Base-by-base conservation (phyloP, 1,139 yeast genomes). In the Kodamaea fungicola region DNA sequence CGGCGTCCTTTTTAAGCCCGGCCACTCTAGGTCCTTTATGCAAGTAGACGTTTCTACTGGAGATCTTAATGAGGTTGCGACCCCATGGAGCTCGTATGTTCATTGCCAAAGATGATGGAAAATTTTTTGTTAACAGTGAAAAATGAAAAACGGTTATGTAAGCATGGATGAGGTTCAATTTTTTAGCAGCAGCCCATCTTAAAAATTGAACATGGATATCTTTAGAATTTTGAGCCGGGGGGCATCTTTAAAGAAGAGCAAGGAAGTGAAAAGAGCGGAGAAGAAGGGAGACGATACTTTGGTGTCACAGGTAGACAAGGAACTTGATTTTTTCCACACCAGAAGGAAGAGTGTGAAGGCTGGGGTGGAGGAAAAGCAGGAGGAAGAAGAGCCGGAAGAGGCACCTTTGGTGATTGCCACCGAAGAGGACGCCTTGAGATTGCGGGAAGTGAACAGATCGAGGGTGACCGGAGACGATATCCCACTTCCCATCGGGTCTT, bases 401-500 rank as follows among this genome's bases (percentile, higher is more conserved):
- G 60, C 66, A 1, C 74, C 76, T 4, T 69, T 72, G 19, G 71
- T 65, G 36, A 76, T 86, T 31, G 53, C 73, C 1, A 72, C 66
- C 10, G 70, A 61, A 22, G 74, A 74, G 34, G 86, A 85, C 32
- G 92, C 94, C 1, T 53, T 49, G 3, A 58, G 54, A 19, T 67
- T 80, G 42, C 71, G 96, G 44, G 73, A 73, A 43, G 53, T 70
- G 3, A 71, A 79, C 49, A 71, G 70, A 44, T 76, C 80, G 34
- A 85, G 84, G 46, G 80, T 86, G 23, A 67, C 83, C 1, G 96
- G 96, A 30, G 74, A 73, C 34, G 95, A 87, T 58, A 59, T 84
- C 6, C 96, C 97, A 7, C 61, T 85, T 26, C 97, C 97, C 2
- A 82, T 92, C 40, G 94, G 92, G 2, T 83, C 95, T 1, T 92